phyloP scores from a whole-genome alignment of 371 early-diverging fungal species.

The Nematocida ausubeli region DNA sequence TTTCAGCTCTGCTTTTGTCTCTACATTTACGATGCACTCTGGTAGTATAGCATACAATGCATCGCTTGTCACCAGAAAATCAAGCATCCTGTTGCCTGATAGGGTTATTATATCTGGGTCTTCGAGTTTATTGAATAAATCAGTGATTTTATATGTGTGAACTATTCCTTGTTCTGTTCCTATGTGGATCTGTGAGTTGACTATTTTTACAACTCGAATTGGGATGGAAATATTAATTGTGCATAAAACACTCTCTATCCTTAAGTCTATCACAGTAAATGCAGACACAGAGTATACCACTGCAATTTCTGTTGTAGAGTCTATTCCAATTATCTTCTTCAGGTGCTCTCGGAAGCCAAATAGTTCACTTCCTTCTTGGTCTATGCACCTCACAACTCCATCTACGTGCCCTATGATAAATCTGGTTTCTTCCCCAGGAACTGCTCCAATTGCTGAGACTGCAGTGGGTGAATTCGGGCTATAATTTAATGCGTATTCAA shows the following conservation, averaged over 20 bases:
- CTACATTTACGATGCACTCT: neutral
- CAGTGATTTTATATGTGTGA: conserved; percentile 17
- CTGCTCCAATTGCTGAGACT: neutral
- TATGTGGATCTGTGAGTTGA: neutral
- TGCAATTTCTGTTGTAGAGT: neutral
- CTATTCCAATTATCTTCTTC: conserved; percentile 22
- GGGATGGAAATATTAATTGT: neutral
- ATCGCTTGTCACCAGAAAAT: neutral
- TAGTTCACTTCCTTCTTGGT: conserved; percentile 3
- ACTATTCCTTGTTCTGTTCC: conserved; percentile 30
- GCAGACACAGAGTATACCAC: conserved; percentile 10
- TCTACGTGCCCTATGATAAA: conserved; percentile 26
- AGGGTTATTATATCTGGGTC: neutral
- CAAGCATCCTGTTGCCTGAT: neutral
- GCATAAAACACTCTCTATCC: conserved; percentile 21
- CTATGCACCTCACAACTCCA: conserved; percentile 21
- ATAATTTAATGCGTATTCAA: neutral
- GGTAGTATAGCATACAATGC: neutral
- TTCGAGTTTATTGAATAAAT: conserved; percentile 4
- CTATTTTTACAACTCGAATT: neutral
- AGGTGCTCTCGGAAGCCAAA: conserved; percentile 35
- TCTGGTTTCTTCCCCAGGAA: neutral
- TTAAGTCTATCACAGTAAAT: conserved; percentile 15
- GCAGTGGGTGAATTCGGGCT: neutral
- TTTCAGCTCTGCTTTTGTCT: neutral